Evolutionary conservation across 208 protist species (phyloP).

Genomic region (Borovskyia barvae): DNA sequence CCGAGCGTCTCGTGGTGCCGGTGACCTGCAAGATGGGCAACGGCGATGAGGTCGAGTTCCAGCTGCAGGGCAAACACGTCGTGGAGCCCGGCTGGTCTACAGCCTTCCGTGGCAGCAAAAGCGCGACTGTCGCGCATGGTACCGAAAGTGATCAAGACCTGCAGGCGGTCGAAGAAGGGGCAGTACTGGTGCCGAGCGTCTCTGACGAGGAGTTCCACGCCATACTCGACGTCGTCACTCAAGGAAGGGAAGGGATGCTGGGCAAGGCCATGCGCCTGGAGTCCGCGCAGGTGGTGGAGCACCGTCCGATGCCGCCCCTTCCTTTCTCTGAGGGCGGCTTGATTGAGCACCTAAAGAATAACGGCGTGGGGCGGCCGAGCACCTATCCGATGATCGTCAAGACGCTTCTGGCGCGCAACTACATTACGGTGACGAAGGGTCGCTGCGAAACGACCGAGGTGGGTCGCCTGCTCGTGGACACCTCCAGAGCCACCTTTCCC

Average conservation of each 20-base stretch:
- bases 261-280: slow-evolving; percentile 28
- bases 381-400: slow-evolving; percentile 92
- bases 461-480: slow-evolving; percentile 71
- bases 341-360: slow-evolving; percentile 86
- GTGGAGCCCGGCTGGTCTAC: slow-evolving; percentile 69
- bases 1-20: slow-evolving; percentile 50
- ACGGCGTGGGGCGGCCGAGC: slow-evolving; percentile 86
- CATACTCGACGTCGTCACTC: slow-evolving; percentile 40
- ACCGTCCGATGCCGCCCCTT: slow-evolving; percentile 59
- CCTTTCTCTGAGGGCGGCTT: slow-evolving; percentile 81
- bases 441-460: slow-evolving; percentile 81
- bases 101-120: slow-evolving; percentile 53
- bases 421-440: slow-evolving; percentile 81
- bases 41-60: slow-evolving; percentile 47
- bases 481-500: slow-evolving; percentile 76
- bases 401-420: slow-evolving; percentile 80
- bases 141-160: slow-evolving; percentile 40
- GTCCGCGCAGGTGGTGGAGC: slow-evolving; percentile 45
- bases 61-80: slow-evolving; percentile 75
- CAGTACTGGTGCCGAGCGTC: slow-evolving; percentile 52
- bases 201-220: slow-evolving; percentile 81
- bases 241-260: background rate
- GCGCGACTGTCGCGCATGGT: background rate
- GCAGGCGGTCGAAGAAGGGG: slow-evolving; percentile 60
- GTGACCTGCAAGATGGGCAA: slow-evolving; percentile 50